phyloP scores from a whole-genome alignment of 2,329 filamentous ascomycete species.

The Colletotrichum karsti region DNA sequence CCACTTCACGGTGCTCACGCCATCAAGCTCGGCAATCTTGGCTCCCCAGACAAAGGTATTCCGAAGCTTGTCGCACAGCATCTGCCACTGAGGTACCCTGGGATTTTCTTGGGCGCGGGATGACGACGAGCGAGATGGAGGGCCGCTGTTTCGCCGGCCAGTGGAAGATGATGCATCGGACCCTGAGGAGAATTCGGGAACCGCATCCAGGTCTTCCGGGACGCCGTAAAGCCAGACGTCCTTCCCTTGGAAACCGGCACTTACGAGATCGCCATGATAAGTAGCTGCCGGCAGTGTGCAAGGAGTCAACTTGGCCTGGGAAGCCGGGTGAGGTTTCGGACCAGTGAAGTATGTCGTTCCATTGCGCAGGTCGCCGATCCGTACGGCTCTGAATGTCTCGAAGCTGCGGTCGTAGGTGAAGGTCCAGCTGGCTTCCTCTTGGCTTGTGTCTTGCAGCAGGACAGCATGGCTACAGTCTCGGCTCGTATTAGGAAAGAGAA shows the following conservation, averaged over 20 bases:
- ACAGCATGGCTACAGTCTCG: constrained; percentile 81
- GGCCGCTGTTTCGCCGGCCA: constrained; percentile 49
- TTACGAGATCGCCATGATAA: constrained; percentile 75
- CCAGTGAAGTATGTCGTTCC: constrained; percentile 84
- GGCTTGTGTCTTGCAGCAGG: constrained; percentile 67
- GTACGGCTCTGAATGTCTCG: constrained; percentile 80
- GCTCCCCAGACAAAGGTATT: constrained; percentile 77
- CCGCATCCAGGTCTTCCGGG: constrained; percentile 75
- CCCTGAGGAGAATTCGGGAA: constrained; percentile 50
- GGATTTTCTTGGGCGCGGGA: constrained; percentile 44
- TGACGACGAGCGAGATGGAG: constrained; percentile 48
- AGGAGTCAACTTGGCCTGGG: constrained; percentile 69
- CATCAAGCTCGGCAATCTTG: constrained; percentile 70
- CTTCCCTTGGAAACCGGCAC: constrained; percentile 76
- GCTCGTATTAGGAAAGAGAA: constrained; percentile 84
- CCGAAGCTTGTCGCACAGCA: constrained; percentile 72
- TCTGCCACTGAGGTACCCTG: constrained; percentile 72
- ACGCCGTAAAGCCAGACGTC: constrained; percentile 84
- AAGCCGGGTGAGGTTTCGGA: constrained; percentile 62
- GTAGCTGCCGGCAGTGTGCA: constrained; percentile 75
- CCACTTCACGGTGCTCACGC: constrained; percentile 77
- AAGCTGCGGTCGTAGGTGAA: constrained; percentile 82
- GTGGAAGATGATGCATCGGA: constrained; percentile 37
- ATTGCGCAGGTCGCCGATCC: constrained; percentile 77
- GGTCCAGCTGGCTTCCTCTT: constrained; percentile 77